Evolutionary conservation across 2,329 filamentous ascomycete genomes (phyloP).

Genomic region (Pseudogymnoascus sp.): DNA sequence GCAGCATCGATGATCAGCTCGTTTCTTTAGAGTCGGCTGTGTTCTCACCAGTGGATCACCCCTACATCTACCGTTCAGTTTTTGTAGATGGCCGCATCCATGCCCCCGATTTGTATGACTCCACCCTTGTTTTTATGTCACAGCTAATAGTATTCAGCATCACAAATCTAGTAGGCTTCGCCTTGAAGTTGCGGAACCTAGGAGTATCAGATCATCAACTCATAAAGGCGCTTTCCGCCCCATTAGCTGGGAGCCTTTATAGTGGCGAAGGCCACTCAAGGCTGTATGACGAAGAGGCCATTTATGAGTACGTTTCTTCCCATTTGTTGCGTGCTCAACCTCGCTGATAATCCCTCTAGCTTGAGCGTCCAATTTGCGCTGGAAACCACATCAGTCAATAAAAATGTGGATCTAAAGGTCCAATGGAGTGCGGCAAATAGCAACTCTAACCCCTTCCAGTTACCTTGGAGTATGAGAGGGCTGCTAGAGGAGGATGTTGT

Average conservation of each 20-base stretch:
- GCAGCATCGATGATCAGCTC: constrained; percentile 94
- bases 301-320: constrained; percentile 59
- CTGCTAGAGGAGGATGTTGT: constrained; percentile 88
- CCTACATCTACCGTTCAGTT: constrained; percentile 90
- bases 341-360: constrained; percentile 28
- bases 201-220: constrained; percentile 90
- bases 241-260: constrained; percentile 85
- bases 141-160: constrained; percentile 41
- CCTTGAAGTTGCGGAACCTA: constrained; percentile 86
- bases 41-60: constrained; percentile 78
- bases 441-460: constrained; percentile 72
- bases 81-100: constrained; percentile 92
- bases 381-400: constrained; percentile 55
- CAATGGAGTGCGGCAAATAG: constrained; percentile 42
- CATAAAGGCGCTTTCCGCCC: constrained; percentile 79
- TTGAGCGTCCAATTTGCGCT: constrained; percentile 67
- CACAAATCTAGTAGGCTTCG: constrained; percentile 85
- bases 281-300: constrained; percentile 79
- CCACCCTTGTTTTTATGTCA: background rate
- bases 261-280: constrained; percentile 88
- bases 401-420: constrained; percentile 41
- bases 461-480: constrained; percentile 94
- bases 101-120: constrained; percentile 71
- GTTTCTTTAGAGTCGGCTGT: constrained; percentile 91
- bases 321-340: background rate